Evolutionary conservation across 371 early-diverging fungal genomes (phyloP), one percentile per base, ranked within the genome.

Genomic region (Cokeromyces recurvatus): DNA sequence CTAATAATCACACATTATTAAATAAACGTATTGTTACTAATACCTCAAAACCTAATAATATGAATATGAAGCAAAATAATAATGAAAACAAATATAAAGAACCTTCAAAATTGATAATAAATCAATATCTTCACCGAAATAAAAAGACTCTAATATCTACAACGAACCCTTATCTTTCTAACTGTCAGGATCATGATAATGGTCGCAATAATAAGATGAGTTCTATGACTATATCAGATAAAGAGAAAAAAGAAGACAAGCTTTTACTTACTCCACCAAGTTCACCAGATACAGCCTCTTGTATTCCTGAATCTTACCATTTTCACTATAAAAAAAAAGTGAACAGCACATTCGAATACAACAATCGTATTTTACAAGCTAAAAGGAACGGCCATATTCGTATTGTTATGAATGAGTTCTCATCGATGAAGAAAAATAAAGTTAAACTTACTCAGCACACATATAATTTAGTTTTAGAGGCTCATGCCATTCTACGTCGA

Each of bases 391-490:
- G 63, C 19, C 55, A 67, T 24, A 53, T 74, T 12, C 62, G 60
- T 19, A 43, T 53, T n/a, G 66, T 74, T 36, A 57, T 69, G 66
- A 25, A 38, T 4, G 61, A 64, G 38, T 67, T 56, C 32, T 34
- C 25, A 0, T 34, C 63, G 0, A 59, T 74, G 59, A 62, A 64
- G 35, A 59, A 62, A 23, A 61, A 61, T 27, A 49, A 47, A 1
- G 43, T 60, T 14, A 37, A 54, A 10, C 41, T 67, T 22, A 71
- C 67, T 14, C 61, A 62, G n/a, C 65, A 71, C 24, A 69, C 74
- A 0, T 77, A 71, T 19, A 72, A 74, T 43, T 53, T 74, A 14
- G 64, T 77, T 17, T 39, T 77, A 16, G 74, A 77, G 37, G 59
- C 72, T 4, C 53, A 67, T 32, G 51, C 66, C 16, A 59, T 38